Conservation (phyloP, 345 rosid species). For the Hypericum perforatum region DNA sequence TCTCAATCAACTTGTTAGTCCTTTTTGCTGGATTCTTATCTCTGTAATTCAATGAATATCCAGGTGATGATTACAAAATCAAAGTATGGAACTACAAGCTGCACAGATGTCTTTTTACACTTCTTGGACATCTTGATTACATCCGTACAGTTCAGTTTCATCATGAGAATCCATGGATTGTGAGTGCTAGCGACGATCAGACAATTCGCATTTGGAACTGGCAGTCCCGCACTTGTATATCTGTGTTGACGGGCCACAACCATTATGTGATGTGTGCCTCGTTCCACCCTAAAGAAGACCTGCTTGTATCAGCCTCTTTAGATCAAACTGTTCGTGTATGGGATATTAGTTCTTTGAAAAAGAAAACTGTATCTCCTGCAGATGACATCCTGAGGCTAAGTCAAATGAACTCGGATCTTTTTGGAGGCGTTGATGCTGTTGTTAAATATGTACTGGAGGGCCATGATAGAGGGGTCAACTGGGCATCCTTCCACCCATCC, state of each 20-base stretch:
- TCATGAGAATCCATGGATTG: conserved; percentile 97
- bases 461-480: conserved; percentile 96
- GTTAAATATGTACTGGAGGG: conserved; percentile 97
- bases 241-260: conserved; percentile 93
- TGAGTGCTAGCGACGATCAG: conserved; percentile 98
- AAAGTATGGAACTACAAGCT: conserved; percentile 95
- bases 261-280: conserved; percentile 99
- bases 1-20: too few species aligned
- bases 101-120: conserved; percentile 85
- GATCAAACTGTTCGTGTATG: conserved; percentile 98
- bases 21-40: too few species aligned
- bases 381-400: conserved; percentile 80
- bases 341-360: conserved; percentile 86
- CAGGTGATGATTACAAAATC: conserved; percentile 96
- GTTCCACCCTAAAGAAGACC: conserved; percentile 95
- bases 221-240: conserved; percentile 94
- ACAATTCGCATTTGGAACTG: conserved; percentile 98
- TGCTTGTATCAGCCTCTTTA: conserved; percentile 88
- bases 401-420: conserved; percentile 89
- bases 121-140: conserved; percentile 95
- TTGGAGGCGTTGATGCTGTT: conserved; percentile 90
- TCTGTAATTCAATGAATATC: conserved; percentile 10
- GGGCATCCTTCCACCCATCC: conserved; percentile 97
- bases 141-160: conserved; percentile 96
- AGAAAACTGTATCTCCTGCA: conserved; percentile 83